Base-by-base conservation (phyloP, 2,329 filamentous ascomycete genomes). In the Alternaria consortialis region DNA sequence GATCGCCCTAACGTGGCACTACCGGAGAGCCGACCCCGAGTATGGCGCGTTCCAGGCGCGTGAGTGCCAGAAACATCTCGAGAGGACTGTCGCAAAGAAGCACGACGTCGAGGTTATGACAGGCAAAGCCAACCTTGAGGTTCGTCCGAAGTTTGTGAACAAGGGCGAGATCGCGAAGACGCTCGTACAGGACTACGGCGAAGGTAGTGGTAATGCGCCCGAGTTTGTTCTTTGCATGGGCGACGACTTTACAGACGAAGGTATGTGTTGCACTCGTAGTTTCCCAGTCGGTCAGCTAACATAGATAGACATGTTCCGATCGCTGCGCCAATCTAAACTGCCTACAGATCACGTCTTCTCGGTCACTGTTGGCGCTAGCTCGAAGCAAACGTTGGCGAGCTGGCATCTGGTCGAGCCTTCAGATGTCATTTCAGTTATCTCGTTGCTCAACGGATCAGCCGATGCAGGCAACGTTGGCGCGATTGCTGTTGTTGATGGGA, bases 211-310 rank as follows among this genome's bases (percentile, higher is more conserved):
- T 4, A 83, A 88, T 52, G 86, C 86, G 54, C 87, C 94, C 0
- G 93, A 94, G 69, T 97, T 98, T 74, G 89, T 96, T 11, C 84
- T 98, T 53, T 99, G 95, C 79, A 82, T 94, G 63, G 95, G 95
- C 42, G 95, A 99, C 78, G 95, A 99, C 74, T 96, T 95, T 70
- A 99, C 95, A 6, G 95, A 99, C 76, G 95, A 99, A 85, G 94
- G 97, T 90, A 89, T 56, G 58, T 54, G 9, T 37, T 47, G 13
- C 27, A 17, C 11, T 31, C 37, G 12, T 5, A 23, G 9, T 20
- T 29, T 15, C 2, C 25, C 13, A 6, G 12, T 15, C 9, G 27
- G 11, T 23, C 36, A 46, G 42, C 66, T 67, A 63, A 71, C 56
- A 61, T n/a, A 50, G 20, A 11, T 65, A 90, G 88, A 90, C 74